Evolutionary conservation across 257 asterid genomes (phyloP), one percentile per base, ranked within the genome.

Genomic region (Ligustrum vulgare): DNA sequence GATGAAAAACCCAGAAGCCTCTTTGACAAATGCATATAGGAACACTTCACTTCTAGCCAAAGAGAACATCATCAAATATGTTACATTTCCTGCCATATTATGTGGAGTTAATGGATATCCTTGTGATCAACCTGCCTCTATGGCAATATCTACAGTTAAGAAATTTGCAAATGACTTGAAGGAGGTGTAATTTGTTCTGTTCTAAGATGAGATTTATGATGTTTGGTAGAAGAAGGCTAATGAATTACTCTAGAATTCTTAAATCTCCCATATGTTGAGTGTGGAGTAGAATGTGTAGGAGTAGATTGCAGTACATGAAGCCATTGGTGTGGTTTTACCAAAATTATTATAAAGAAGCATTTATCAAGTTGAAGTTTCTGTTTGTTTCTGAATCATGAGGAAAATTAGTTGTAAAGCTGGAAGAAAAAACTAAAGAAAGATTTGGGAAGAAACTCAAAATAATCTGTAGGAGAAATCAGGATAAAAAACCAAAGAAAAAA

Each of bases 111-210:
- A 54, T 23, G 79, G 94, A 62, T 94, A 94, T 82, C 98, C 99
- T 60, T 89, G 31, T 63, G 92, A 91, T 73, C 93, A 92, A 86
- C 98, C 98, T 81, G 98, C 99, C 71, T 65, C 86, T 36, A 94
- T 92, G 80, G 97, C 99, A 76, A 80, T 94, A 79, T 88, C 97
- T 63, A 86, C 98, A 1, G 72, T 91, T 54, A 89, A 82, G 86
- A 94, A 86, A 83, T 87, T 70, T 73, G 86, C 87, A 3, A 86
- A 83, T 74, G 86, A 87, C 73, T 78, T 93, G 72, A 91, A 88
- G 82, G 97, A 93, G 96, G 99, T 95, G 68, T 97, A 95, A 85
- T 93, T 95, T 79, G 96, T 93, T 78, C 82, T 93, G 72, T 91
- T 89, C 82, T 74, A 67, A 3, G 96, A 95, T 77, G 99, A 92